Evolutionary conservation across 345 rosid genomes (phyloP).

Genomic region (Arabis hirsuta): DNA sequence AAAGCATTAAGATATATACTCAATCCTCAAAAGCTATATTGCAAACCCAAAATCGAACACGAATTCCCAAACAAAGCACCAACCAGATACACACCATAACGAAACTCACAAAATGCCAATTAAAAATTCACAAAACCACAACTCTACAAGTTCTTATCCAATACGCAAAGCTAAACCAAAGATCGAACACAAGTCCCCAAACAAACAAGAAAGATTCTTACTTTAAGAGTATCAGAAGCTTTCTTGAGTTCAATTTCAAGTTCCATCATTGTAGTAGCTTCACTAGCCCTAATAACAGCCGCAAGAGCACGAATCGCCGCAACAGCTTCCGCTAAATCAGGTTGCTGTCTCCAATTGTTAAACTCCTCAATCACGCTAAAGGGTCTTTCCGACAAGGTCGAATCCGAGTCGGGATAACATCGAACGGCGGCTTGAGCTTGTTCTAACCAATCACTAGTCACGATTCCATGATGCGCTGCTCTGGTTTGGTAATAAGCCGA

Average conservation of each 20-base stretch:
- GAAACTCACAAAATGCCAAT: no score
- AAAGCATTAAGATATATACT: background rate
- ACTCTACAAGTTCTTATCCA: no score
- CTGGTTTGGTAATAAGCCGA: slow-evolving; percentile 96
- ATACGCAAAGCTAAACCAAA: no score
- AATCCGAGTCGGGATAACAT: slow-evolving; percentile 29
- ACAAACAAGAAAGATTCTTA: slow-evolving; percentile 7
- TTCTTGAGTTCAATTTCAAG: slow-evolving; percentile 93
- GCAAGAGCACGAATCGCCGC: slow-evolving; percentile 93
- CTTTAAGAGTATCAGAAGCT: slow-evolving; percentile 72
- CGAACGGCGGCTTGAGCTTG: slow-evolving; percentile 83
- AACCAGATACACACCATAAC: no score
- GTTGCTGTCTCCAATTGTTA: slow-evolving; percentile 80
- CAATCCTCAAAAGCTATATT: background rate
- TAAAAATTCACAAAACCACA: no score
- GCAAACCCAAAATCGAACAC: background rate
- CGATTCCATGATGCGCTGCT: slow-evolving; percentile 85
- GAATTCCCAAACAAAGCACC: background rate
- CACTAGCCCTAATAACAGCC: slow-evolving; percentile 75
- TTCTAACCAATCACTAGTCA: slow-evolving; percentile 84
- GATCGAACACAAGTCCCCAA: no score
- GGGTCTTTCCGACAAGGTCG: slow-evolving; percentile 43
- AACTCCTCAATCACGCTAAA: slow-evolving; percentile 86
- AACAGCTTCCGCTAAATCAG: slow-evolving; percentile 97
- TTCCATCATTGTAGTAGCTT: slow-evolving; percentile 97